Conservation (phyloP, 75 land plant species). For the Adiantum capillusveneris region DNA sequence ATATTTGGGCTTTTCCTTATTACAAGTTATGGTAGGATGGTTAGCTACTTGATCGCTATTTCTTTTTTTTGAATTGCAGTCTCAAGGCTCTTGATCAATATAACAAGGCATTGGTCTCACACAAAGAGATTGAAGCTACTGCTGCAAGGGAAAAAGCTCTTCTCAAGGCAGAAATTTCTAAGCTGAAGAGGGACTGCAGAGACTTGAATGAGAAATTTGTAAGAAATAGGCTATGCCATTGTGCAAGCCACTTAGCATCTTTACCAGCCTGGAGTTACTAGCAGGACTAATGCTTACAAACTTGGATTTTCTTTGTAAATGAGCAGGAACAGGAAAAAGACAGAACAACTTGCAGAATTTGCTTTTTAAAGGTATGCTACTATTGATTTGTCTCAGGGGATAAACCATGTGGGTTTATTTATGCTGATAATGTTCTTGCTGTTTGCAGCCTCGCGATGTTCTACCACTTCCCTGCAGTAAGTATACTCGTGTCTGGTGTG, state of each 20-base stretch:
- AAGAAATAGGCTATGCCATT: not conserved
- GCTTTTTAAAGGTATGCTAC: slow-evolving; percentile 1
- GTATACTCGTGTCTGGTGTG: no score
- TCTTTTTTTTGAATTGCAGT: not conserved
- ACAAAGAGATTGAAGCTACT: slow-evolving; percentile 5
- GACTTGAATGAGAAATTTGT: slow-evolving; percentile 1
- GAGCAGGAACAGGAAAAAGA: slow-evolving; percentile 11
- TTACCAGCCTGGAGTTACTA: no score
- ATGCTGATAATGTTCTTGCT: not conserved
- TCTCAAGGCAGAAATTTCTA: slow-evolving; percentile 1
- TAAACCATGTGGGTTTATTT: no score
- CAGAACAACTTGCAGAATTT: slow-evolving; percentile 5
- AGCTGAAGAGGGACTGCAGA: not conserved
- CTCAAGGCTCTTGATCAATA: not conserved
- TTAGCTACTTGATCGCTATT: not conserved
- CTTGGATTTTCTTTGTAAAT: no score
- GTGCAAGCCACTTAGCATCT: not conserved
- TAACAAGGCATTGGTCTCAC: not conserved
- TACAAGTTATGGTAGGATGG: not conserved
- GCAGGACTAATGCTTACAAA: no score
- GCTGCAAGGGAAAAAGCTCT: not conserved
- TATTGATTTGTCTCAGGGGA: not conserved
- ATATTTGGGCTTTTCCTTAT: not conserved
- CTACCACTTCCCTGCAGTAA: slow-evolving; percentile 9
- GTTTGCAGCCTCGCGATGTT: slow-evolving; percentile 9